Base-by-base conservation (phyloP, 768 basidiomycete species). In the Russula emetica region DNA sequence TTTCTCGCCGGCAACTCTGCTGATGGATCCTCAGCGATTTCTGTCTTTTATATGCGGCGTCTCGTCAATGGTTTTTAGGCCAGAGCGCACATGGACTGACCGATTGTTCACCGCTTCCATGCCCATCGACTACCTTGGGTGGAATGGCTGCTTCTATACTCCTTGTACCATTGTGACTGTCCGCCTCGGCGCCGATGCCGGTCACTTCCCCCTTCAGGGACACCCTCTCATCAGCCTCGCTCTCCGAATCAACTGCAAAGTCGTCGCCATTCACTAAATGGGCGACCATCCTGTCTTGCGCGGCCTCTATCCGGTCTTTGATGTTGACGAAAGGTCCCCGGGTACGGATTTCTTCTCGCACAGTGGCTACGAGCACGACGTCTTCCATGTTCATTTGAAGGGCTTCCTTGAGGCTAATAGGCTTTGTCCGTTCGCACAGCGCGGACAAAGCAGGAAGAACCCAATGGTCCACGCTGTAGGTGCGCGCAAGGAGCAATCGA, bases 401-500 rank as follows among this genome's bases (percentile, higher is more conserved):
- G 4, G 45, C 45, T n/a, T 47, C 45, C 45, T 47, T 47, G 22
- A 22, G n/a, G 45, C 10, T n/a, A 22, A 47, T 47, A 47, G 45
- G n/a, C 22, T 2, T 47, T 22, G 0, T 5, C 45, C 45, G n/a
- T 13, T 22, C 10, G 11, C 45, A 47, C 45, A 47, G 11, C 45
- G 45, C 22, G 16, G 51, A 42, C 52, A 66, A 22, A 4, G 63
- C 66, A 18, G 58, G 56, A 20, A 22, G 2, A 22, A 66, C 34
- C 63, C 62, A 66, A 5, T 66, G 36, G 11, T 60, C 53, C 34
- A 66, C 42, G 3, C 26, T 14, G 32, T 58, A 58, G 5, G 40
- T 42, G 30, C 65, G 65, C 11, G 55, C 65, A 0, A 66, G 62
- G 2, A 55, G 4, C n/a, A 66, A 56, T 22, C n/a, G 61, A 16